phyloP scores from a whole-genome alignment of 352 stramenopile species.

The Globisporangium splendens region DNA sequence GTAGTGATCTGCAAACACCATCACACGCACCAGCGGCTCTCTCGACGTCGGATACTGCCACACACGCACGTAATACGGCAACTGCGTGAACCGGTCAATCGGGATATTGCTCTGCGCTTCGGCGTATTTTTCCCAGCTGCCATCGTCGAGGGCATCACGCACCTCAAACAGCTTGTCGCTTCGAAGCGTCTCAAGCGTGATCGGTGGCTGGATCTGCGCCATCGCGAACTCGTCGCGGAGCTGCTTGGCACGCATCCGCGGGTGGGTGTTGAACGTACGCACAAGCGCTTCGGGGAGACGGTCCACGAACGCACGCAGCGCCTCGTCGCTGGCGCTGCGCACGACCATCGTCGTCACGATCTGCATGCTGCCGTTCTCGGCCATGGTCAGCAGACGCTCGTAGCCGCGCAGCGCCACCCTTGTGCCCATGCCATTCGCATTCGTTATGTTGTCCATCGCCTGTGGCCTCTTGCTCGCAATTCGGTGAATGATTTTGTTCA shows the following conservation, averaged over 20 bases:
- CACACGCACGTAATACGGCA: not conserved
- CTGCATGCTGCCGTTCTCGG: not conserved
- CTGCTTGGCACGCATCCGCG: constrained; percentile 3
- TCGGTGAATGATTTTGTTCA: no score
- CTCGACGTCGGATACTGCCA: not conserved
- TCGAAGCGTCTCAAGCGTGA: not conserved
- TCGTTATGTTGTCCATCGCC: no score
- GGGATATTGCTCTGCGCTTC: not conserved
- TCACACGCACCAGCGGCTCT: not conserved
- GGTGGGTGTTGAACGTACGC: constrained; percentile 1
- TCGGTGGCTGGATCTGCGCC: not conserved
- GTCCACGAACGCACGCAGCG: no score
- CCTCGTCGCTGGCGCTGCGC: no score
- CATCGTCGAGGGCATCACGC: not conserved
- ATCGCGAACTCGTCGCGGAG: not conserved
- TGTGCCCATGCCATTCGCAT: no score
- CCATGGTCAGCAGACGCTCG: not conserved
- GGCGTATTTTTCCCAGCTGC: not conserved
- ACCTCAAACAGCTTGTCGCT: not conserved
- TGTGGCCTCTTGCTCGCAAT: no score
- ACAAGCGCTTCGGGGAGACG: not conserved
- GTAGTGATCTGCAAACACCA: constrained; percentile 7
- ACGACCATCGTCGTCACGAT: not conserved
- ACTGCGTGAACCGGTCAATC: not conserved
- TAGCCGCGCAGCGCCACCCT: not conserved